phyloP scores from a whole-genome alignment of 1,284 basidiomycete species.

The Heimioporus retisporus region DNA sequence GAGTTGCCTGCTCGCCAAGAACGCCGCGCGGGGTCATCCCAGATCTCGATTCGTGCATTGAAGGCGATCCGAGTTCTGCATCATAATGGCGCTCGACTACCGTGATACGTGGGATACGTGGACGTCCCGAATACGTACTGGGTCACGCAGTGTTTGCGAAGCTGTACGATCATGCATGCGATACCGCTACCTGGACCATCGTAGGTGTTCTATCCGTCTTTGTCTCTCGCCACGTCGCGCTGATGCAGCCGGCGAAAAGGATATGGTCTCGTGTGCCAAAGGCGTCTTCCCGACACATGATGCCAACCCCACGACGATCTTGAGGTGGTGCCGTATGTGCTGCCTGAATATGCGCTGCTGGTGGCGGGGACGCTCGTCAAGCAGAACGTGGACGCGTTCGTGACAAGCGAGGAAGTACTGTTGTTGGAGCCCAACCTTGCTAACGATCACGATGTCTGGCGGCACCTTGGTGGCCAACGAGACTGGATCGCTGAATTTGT shows the following conservation, averaged over 20 bases:
- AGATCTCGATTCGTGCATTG: slow-evolving; percentile 58
- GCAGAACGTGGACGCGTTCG: slow-evolving; percentile 40
- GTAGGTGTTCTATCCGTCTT: slow-evolving; percentile 19
- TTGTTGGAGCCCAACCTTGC: slow-evolving; percentile 19
- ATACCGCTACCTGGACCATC: slow-evolving; percentile 44
- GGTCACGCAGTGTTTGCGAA: slow-evolving; percentile 21
- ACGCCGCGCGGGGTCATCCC: slow-evolving; percentile 41
- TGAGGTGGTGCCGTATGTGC: slow-evolving; percentile 28
- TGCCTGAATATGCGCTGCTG: slow-evolving; percentile 37
- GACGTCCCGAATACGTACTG: slow-evolving; percentile 47
- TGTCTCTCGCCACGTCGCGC: too few species aligned
- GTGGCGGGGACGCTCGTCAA: slow-evolving; percentile 4
- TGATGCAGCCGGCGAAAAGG: slow-evolving; percentile 19
- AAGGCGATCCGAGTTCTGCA: slow-evolving; percentile 59
- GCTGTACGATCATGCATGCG: slow-evolving; percentile 37
- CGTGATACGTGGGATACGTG: slow-evolving; percentile 65
- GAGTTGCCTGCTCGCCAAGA: slow-evolving; percentile 16
- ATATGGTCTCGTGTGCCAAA: slow-evolving; percentile 40
- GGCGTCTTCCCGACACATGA: slow-evolving; percentile 26
- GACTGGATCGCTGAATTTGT: slow-evolving; percentile 62
- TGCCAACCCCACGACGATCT: slow-evolving; percentile 10
- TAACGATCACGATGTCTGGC: slow-evolving; percentile 43
- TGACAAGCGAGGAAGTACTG: slow-evolving; percentile 33
- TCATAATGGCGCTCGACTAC: slow-evolving; percentile 63
- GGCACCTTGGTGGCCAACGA: slow-evolving; percentile 58